Evolutionary conservation across 495 filamentous ascomycete genomes (phyloP), one percentile per base, ranked within the genome.

Genomic region (Tuber borchii): DNA sequence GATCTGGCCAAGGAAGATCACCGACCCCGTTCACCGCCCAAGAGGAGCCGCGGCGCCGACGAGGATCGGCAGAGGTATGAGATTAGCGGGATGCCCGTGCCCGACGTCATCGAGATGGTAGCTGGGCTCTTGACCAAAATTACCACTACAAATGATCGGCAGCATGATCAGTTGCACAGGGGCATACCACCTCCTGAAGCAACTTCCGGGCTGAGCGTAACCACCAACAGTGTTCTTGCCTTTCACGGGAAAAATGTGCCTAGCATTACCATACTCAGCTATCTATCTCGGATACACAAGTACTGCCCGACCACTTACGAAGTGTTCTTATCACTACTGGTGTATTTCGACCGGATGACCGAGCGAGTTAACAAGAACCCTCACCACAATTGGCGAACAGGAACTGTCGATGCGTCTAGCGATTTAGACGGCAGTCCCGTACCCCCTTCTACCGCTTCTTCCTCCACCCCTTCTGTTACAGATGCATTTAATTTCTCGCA

Each of bases 281-380:
- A 99, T 78, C 86, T 99, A 42, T 95, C 90, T 82, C 91, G 95
- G 69, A 98, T 99, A 80, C 95, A 99, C 83, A 98, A 97, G 84
- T 99, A 99, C 82, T 99, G 95, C 81, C 95, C 95, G 0, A 98
- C 96, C 6, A 98, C 95, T 8, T 99, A 97, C 84, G 95, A 99
- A 85, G 95, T 99, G 0, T 99, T 99, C 80, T 86, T 99, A 61
- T 97, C 93, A 77, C 84, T 99, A 80, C 85, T 99, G 72, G 93
- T 99, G 61, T 99, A 99, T 81, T 99, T 99, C 84, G 95, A 99
- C 83, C 91, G 95, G 45, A 99, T 99, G 95, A 97, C 96, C 72
- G 95, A 97, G 81, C 87, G 93, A 75, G 95, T 99, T 65, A 99
- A 98, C 82, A 88, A 79, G 82, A 86, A 75, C 81, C 81, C 71